These are phyloP conservation scores for Aspergillus felis DNA, from an alignment of 2,329 filamentous ascomycete genomes.

Conservation along the genomic window DNA sequence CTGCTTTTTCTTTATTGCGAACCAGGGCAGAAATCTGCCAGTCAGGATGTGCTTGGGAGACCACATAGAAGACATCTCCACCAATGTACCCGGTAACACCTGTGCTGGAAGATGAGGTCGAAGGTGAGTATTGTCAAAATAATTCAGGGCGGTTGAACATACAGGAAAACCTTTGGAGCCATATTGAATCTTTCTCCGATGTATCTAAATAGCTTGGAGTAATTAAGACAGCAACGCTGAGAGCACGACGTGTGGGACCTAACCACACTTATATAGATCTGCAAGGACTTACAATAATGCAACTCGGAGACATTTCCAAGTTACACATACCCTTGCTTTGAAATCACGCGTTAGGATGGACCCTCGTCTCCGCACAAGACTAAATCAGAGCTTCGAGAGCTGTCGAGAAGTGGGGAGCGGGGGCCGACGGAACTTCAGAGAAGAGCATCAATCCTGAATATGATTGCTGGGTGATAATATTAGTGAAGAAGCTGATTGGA, in stretches of 20 bases:
- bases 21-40: constrained; percentile 45
- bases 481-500: background rate
- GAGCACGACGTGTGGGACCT: background rate
- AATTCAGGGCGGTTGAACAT: background rate
- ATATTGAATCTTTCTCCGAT: background rate
- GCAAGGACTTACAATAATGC: background rate
- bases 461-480: background rate
- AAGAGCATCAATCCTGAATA: background rate
- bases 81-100: constrained; percentile 53
- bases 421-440: background rate
- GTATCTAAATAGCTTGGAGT: background rate
- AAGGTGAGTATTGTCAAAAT: background rate
- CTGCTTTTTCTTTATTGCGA: constrained; percentile 42
- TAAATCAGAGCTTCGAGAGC: background rate
- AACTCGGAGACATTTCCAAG: background rate
- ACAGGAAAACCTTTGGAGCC: background rate
- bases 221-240: background rate
- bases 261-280: background rate
- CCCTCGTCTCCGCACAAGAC: background rate
- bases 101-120: constrained; percentile 33
- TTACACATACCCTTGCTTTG: constrained; percentile 3
- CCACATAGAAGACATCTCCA: constrained; percentile 47
- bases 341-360: background rate
- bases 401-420: background rate
- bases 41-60: constrained; percentile 45